phyloP scores from a whole-genome alignment of 805 yeast genomes.

The Hermanozyma aechmeae region DNA sequence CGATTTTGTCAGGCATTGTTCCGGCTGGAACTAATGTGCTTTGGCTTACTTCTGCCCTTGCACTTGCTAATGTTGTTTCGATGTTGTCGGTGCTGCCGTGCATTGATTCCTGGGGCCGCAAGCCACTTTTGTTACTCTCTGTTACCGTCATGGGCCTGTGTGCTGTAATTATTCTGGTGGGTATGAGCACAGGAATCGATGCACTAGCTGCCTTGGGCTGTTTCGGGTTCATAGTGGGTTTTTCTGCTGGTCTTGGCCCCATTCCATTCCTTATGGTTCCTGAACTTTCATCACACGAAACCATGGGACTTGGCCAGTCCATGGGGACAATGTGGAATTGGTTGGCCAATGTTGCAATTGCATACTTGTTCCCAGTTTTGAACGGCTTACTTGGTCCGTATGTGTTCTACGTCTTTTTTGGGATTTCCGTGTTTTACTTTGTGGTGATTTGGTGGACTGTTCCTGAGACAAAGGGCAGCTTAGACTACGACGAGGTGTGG shows the following conservation, averaged over 20 bases:
- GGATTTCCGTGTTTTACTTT: conserved; percentile 12
- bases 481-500: conserved; percentile 21
- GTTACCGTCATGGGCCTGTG: conserved; percentile 13
- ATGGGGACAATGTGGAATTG: conserved; percentile 27
- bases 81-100: conserved; percentile 9
- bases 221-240: conserved; percentile 23
- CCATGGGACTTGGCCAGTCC: conserved; percentile 25
- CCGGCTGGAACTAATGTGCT: conserved; percentile 9
- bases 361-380: conserved; percentile 22
- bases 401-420: conserved; percentile 20
- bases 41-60: conserved; percentile 9
- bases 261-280: conserved; percentile 29
- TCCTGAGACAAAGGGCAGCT: conserved; percentile 25
- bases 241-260: conserved; percentile 27
- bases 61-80: conserved; percentile 11
- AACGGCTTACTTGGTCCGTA: conserved; percentile 13
- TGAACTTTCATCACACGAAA: conserved; percentile 24
- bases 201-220: conserved; percentile 17
- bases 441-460: conserved; percentile 12
- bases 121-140: conserved; percentile 20
- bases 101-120: conserved; percentile 12
- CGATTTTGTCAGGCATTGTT: conserved; percentile 8
- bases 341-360: conserved; percentile 23
- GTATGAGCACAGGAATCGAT: conserved; percentile 10
- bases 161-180: conserved; percentile 17